These are phyloP conservation scores for Saposhnikovia divaricata DNA, from an alignment of 129 eudicot genomes.

Conservation along the genomic window DNA sequence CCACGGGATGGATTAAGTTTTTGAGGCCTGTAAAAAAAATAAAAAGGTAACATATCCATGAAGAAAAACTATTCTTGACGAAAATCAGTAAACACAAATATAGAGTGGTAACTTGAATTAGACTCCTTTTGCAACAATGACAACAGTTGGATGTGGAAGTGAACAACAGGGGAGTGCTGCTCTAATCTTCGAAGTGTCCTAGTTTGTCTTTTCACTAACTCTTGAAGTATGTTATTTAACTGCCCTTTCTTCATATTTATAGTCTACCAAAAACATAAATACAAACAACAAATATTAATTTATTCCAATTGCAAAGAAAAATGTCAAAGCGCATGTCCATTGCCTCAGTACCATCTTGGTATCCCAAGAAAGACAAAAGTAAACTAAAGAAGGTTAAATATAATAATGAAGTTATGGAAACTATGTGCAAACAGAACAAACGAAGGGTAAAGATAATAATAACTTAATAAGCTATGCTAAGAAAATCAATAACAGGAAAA, in stretches of 20 bases:
- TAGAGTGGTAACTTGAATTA: conserved; percentile 31
- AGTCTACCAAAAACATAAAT: conserved; percentile 26
- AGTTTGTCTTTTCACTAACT: conserved; percentile 47
- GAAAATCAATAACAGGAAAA: too few relatives aligned
- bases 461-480: too few relatives aligned
- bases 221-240: conserved; percentile 55
- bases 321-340: too few relatives aligned
- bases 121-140: conserved; percentile 39
- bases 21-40: neutral
- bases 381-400: too few relatives aligned
- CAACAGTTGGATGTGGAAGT: conserved; percentile 58
- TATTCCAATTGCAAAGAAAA: too few relatives aligned
- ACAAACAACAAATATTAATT: too few relatives aligned
- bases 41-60: neutral
- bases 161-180: conserved; percentile 40
- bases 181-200: conserved; percentile 33
- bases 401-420: too few relatives aligned
- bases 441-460: too few relatives aligned
- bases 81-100: neutral
- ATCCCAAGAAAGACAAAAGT: too few relatives aligned
- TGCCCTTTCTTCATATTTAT: conserved; percentile 63
- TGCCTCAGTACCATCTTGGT: too few relatives aligned
- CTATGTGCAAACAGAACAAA: too few relatives aligned
- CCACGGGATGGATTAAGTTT: conserved; percentile 29
- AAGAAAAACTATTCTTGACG: neutral